Conservation (phyloP, 495 filamentous ascomycete genomes). For the Annulohypoxylon moriforme region DNA sequence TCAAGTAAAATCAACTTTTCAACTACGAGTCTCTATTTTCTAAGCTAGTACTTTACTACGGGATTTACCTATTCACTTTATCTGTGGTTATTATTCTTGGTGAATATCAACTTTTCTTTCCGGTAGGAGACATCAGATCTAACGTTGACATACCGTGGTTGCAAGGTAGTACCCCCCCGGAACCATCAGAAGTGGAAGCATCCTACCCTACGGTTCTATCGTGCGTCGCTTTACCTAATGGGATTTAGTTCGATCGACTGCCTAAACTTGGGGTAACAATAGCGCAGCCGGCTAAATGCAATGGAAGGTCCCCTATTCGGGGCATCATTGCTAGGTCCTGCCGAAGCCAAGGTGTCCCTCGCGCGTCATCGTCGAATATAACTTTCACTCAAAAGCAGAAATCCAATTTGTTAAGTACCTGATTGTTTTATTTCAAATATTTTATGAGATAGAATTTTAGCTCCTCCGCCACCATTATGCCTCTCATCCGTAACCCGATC, state of each 20-base stretch:
- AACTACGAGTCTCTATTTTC: too few relatives aligned
- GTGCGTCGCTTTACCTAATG: not conserved
- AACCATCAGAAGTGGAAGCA: not conserved
- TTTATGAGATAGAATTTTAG: not conserved
- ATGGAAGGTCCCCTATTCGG: slow-evolving; percentile 18
- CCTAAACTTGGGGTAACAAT: slow-evolving; percentile 18
- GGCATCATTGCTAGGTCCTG: slow-evolving; percentile 23
- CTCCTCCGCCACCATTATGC: slow-evolving; percentile 48
- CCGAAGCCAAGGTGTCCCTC: not conserved
- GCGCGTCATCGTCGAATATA: not conserved
- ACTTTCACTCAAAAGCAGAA: not conserved
- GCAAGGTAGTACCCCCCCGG: too few relatives aligned
- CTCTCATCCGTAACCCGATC: slow-evolving; percentile 66
- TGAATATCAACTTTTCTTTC: too few relatives aligned
- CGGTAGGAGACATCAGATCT: too few relatives aligned
- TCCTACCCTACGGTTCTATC: not conserved
- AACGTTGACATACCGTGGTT: too few relatives aligned
- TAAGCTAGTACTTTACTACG: too few relatives aligned
- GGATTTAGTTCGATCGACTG: not conserved
- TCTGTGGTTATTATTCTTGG: too few relatives aligned
- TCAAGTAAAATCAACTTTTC: too few relatives aligned
- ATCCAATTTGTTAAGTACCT: not conserved
- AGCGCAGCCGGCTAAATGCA: slow-evolving; percentile 39
- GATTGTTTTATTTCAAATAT: not conserved
- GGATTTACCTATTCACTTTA: too few relatives aligned